Base-by-base conservation (phyloP, 2,329 filamentous ascomycete genomes). In the Tolypocladium endophyticum region DNA sequence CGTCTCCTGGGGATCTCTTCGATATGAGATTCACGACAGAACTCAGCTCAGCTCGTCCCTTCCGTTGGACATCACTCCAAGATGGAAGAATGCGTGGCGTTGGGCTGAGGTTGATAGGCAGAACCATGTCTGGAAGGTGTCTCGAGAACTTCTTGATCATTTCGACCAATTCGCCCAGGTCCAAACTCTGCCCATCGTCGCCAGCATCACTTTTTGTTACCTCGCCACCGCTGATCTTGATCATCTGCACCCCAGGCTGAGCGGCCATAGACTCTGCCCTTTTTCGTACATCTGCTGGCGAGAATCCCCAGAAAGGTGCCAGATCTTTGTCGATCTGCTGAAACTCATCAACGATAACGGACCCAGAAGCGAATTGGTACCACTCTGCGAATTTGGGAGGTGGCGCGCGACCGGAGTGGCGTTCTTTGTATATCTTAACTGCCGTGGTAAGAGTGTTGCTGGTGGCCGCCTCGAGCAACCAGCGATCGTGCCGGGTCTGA, bases 371-470 rank as follows among this genome's bases (percentile, higher is more conserved):
- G 67, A 89, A 91, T 25, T 87, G 80, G 69, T 87, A 96, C 92
- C 92, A 96, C 64, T 86, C 85, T 66, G 92, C 88, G 66, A 96
- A 96, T 61, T 88, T 83, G 1, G 87, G 89, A 14, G 92, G 92
- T 20, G 92, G 91, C 35, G 84, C 77, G 61, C 90, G 83, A 18
- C 85, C 84, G 66, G 88, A 66, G 61, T 84, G 77, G 6, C 78
- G 75, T 55, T 81, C 76, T 55, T 75, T 74, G 65, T 85, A 85
- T 59, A 80, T 74, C 5, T 70, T 67, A 4, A 78, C 74, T 0
- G 81, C 82, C 11, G 78, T 70, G 0, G 71, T 71, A 3, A 83
- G 68, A 16, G 74, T 80, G 14, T 73, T 73, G 65, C 81, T 84
- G 18, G 75, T 73, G 2, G 72, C 73, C 1, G 77, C 81, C 55